phyloP scores from a whole-genome alignment of 73 alveolate species.

The Paramecium sexaurelia region DNA sequence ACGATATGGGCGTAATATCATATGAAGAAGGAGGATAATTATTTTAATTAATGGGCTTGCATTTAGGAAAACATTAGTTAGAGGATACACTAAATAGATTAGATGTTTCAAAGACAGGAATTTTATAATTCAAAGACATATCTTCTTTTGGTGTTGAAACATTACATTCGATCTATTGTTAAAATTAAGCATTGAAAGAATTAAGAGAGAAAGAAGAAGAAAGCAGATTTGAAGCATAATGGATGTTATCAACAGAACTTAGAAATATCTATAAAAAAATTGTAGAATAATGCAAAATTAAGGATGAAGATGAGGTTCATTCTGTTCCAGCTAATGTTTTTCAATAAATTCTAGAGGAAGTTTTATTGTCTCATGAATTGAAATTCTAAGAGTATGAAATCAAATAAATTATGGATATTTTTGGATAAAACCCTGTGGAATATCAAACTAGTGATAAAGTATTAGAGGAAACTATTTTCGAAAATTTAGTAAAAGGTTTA shows the following conservation, averaged over 20 bases:
- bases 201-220: slow-evolving; percentile 71
- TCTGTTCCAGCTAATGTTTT: slow-evolving; percentile 18
- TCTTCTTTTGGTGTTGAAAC: slow-evolving; percentile 54
- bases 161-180: slow-evolving; percentile 59
- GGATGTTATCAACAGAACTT: slow-evolving; percentile 54
- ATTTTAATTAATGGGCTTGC: slow-evolving; percentile 59
- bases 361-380: too few species aligned
- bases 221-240: slow-evolving; percentile 54
- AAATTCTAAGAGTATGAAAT: slow-evolving; percentile 51
- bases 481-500: slow-evolving; percentile 61
- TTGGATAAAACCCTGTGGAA: not conserved
- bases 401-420: not conserved
- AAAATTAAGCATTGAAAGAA: slow-evolving; percentile 56
- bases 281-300: slow-evolving; percentile 34
- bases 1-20: slow-evolving; percentile 68
- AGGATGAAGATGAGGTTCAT: slow-evolving; percentile 63
- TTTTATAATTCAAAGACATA: slow-evolving; percentile 46
- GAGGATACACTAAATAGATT: slow-evolving; percentile 56
- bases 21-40: slow-evolving; percentile 56
- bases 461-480: slow-evolving; percentile 27
- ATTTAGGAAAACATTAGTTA: slow-evolving; percentile 62
- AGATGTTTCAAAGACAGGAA: slow-evolving; percentile 60
- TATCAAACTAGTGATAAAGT: slow-evolving; percentile 35
- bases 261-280: slow-evolving; percentile 29
- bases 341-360: slow-evolving; percentile 53